These are phyloP conservation scores for Blastocystis sp. DNA, from an alignment of 352 stramenopile genomes.

Conservation along the genomic window DNA sequence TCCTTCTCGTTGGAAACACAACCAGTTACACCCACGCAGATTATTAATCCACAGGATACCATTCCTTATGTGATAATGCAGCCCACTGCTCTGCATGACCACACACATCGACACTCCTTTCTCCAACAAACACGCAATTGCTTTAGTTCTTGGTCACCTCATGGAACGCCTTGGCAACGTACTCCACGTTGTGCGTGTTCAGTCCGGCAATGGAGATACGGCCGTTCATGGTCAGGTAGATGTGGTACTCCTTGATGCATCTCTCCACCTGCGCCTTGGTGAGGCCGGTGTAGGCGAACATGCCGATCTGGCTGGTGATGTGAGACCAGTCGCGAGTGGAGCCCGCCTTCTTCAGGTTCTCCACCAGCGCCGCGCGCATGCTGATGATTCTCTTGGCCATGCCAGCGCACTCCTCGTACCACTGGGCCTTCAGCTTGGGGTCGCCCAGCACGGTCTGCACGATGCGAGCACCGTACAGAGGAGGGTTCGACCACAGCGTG, in stretches of 20 bases:
- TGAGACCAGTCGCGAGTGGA: conserved; percentile 83
- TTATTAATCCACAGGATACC: too few species aligned
- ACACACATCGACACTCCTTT: neutral
- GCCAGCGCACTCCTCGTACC: conserved; percentile 86
- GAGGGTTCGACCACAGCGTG: conserved; percentile 98
- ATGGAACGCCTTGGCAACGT: conserved; percentile 85
- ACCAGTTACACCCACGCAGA: too few species aligned
- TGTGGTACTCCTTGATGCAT: conserved; percentile 91
- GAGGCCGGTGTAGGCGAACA: conserved; percentile 97
- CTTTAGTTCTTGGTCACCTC: conserved; percentile 76
- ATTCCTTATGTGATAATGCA: too few species aligned
- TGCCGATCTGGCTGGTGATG: conserved; percentile 95
- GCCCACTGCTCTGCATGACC: too few species aligned
- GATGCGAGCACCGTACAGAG: conserved; percentile 93
- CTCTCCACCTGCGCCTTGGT: conserved; percentile 86
- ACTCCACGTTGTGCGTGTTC: conserved; percentile 89
- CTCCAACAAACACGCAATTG: conserved; percentile 1
- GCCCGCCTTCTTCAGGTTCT: conserved; percentile 78
- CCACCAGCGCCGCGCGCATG: conserved; percentile 79
- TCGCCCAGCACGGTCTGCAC: conserved; percentile 92
- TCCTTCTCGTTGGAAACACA: too few species aligned
- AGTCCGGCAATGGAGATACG: conserved; percentile 94
- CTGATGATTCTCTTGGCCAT: conserved; percentile 90
- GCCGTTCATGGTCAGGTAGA: conserved; percentile 96
- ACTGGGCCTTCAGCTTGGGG: conserved; percentile 84